Base-by-base conservation (phyloP, 1,139 yeast species). In the Suhomyces bokatorum region DNA sequence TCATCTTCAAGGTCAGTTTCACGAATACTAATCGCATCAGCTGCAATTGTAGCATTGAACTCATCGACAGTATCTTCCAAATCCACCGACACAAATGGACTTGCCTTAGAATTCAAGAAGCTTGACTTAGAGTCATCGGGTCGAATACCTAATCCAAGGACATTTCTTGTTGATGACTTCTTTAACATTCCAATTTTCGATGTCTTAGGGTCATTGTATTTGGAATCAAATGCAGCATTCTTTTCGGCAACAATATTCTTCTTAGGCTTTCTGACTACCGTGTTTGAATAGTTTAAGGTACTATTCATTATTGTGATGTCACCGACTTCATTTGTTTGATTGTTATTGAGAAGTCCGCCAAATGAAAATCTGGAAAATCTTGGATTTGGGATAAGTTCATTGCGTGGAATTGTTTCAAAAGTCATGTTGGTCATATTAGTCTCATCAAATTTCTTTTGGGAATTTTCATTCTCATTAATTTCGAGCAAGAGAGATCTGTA, bases 321-420 rank as follows among this genome's bases (percentile, higher is more conserved):
- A 7, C 66, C 67, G 37, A 50, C 55, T 35, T 62, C 67, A 40
- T 55, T 51, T 10, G 56, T 53, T 54, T 60, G 45, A 34, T 40
- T 39, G 4, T 33, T 43, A n/a, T 39, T 32, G 14, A 53, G 48
- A 20, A 74, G 56, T 1, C 75, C 77, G 37, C 72, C 72, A 55
- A 74, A 70, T 0, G 78, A 72, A 45, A 74, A 65, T 37, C 72
- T 61, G 0, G 78, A 73, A 44, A 74, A 74, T 39, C 75, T 56
- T 9, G 78, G 78, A 46, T 74, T 74, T 11, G 79, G 78, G 33
- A 73, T 70, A 39, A 70, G 58, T 1, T 56, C 62, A 32, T 47
- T 46, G 14, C 44, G 43, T 29, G 42, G 46, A n/a, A 38, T 44
- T 6, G 44, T 44, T 24, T 35, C 47, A 28, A 45, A 36, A 1